A percentile compares a stretch with the other conserved stretches of the same genome.
phyloP scores from a whole-genome alignment of 495 filamentous ascomycete species.

The Penicillium bovifimosum region DNA sequence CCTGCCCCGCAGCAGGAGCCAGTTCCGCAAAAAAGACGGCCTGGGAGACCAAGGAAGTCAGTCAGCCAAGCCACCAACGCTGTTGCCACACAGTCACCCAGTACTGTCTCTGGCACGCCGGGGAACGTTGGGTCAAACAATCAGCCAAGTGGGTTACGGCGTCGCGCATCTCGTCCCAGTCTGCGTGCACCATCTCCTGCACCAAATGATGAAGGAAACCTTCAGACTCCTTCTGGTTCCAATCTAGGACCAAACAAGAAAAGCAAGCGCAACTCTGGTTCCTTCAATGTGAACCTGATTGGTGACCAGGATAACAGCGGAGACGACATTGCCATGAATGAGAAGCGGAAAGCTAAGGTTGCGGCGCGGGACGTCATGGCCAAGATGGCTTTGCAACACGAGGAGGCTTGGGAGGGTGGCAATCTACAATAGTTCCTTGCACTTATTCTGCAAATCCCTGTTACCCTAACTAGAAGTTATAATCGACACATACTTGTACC shows the following conservation, averaged over 20 bases:
- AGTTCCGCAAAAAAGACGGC: constrained; percentile 14
- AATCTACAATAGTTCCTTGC: constrained; percentile 12
- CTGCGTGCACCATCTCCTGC: constrained; percentile 11
- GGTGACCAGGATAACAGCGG: neutral
- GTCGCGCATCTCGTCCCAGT: constrained; percentile 14
- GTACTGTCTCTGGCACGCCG: neutral
- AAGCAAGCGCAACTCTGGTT: constrained; percentile 3
- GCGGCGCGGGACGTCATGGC: constrained; percentile 36
- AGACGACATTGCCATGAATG: constrained; percentile 11
- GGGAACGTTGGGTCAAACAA: neutral
- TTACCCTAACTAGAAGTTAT: neutral
- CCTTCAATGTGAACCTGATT: neutral
- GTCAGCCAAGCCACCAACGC: constrained; percentile 18
- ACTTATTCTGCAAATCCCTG: neutral
- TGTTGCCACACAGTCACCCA: constrained; percentile 10
- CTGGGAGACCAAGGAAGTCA: constrained; percentile 33
- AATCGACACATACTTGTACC: neutral
- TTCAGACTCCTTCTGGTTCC: neutral
- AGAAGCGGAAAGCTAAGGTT: constrained; percentile 36
- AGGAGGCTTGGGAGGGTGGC: constrained; percentile 41
- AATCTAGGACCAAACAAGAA: constrained; percentile 3
- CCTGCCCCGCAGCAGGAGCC: neutral
- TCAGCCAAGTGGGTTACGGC: neutral
- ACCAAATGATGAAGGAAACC: neutral
- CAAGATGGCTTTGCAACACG: constrained; percentile 38